Conservation (phyloP, 306 rosid genomes). For the Cucurbita argyrosperma region DNA sequence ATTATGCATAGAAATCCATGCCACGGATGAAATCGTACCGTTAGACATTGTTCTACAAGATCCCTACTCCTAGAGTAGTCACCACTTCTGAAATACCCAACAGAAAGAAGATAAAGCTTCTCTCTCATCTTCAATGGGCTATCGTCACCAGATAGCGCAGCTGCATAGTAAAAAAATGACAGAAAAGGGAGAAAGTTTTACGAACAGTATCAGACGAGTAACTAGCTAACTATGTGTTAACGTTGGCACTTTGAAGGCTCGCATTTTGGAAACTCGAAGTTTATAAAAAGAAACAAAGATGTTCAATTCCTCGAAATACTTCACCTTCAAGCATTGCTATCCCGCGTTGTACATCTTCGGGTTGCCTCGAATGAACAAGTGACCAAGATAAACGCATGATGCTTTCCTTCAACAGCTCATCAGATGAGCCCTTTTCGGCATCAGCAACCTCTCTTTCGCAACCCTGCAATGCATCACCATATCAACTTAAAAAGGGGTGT, state of each 20-base stretch:
- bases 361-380: constrained; percentile 74
- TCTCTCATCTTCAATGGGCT: constrained; percentile 53
- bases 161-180: constrained; percentile 25
- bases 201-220: background rate
- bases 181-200: background rate
- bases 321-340: constrained; percentile 88
- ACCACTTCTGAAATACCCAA: constrained; percentile 71
- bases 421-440: constrained; percentile 42
- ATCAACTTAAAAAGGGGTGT: background rate
- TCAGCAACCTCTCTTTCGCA: constrained; percentile 78
- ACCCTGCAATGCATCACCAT: constrained; percentile 29
- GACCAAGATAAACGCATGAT: constrained; percentile 84
- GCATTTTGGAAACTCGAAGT: background rate
- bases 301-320: background rate
- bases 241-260: background rate
- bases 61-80: constrained; percentile 53
- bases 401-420: constrained; percentile 44
- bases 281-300: background rate
- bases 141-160: constrained; percentile 26
- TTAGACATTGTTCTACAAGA: constrained; percentile 56
- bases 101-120: constrained; percentile 74
- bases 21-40: constrained; percentile 22
- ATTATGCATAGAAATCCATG: background rate
- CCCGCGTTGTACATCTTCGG: constrained; percentile 82
- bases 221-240: background rate